These are phyloP conservation scores for Lipomyces starkeyi DNA, from an alignment of 805 yeast species.

Conservation along the genomic window DNA sequence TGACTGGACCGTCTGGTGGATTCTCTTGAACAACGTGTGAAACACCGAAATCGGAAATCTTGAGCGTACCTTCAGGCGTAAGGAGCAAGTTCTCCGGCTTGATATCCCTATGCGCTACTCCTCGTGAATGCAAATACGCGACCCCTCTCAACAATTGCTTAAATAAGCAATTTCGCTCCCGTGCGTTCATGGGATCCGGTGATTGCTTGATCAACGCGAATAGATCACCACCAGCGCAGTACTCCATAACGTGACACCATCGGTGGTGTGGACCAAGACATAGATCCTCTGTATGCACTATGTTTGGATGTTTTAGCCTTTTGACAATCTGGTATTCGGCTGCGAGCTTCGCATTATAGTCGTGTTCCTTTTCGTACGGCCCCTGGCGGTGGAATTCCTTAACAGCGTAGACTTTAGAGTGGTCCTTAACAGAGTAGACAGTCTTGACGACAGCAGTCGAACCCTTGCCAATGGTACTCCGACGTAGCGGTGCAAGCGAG, in stretches of 20 bases:
- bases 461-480: conserved; percentile 43
- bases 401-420: conserved; percentile 67
- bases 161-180: conserved; percentile 89
- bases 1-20: conserved; percentile 55
- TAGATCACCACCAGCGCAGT: conserved; percentile 85
- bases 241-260: conserved; percentile 62
- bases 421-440: conserved; percentile 37
- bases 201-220: conserved; percentile 77
- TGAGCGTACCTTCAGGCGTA: conserved; percentile 72
- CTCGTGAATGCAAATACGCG: conserved; percentile 86
- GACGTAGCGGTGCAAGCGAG: conserved; percentile 21
- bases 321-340: conserved; percentile 84
- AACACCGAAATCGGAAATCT: conserved; percentile 90
- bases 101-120: conserved; percentile 87
- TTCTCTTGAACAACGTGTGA: conserved; percentile 63
- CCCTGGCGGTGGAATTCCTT: conserved; percentile 75
- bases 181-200: conserved; percentile 77
- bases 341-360: conserved; percentile 74
- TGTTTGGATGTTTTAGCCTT: conserved; percentile 75
- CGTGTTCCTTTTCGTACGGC: conserved; percentile 54
- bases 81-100: conserved; percentile 85
- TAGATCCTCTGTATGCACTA: conserved; percentile 76
- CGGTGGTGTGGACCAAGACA: conserved; percentile 38
- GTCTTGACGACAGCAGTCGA: conserved; percentile 46
- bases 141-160: conserved; percentile 86